Conservation (phyloP, 2,329 filamentous ascomycete genomes). For the Capronia epimyces region DNA sequence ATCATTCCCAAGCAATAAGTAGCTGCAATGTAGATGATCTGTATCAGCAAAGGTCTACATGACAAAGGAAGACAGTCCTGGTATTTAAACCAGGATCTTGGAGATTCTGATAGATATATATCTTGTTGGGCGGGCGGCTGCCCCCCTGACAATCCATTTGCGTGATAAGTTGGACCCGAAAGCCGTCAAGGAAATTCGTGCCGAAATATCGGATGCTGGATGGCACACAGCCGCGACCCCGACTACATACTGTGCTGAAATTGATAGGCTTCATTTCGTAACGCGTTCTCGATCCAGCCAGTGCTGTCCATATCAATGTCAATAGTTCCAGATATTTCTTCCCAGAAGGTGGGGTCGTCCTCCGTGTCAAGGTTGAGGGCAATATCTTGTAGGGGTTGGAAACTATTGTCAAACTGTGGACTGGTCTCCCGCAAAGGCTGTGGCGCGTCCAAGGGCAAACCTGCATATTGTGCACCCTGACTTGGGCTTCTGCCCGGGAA, state of each 20-base stretch:
- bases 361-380: slow-evolving; percentile 35
- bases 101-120: too few species aligned
- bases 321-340: slow-evolving; percentile 38
- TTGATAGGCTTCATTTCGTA: slow-evolving; percentile 12
- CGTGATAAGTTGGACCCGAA: neutral
- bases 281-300: slow-evolving; percentile 33
- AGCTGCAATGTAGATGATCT: neutral
- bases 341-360: slow-evolving; percentile 40
- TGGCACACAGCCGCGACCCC: neutral
- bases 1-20: slow-evolving; percentile 10
- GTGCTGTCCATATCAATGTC: slow-evolving; percentile 39
- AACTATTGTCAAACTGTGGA: slow-evolving; percentile 6
- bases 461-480: neutral
- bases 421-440: neutral
- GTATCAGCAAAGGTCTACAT: too few species aligned
- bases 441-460: slow-evolving; percentile 18
- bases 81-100: too few species aligned
- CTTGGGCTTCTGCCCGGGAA: neutral
- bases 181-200: neutral
- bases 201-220: neutral
- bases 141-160: too few species aligned
- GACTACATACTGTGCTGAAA: neutral
- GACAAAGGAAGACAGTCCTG: too few species aligned
- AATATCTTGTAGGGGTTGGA: slow-evolving; percentile 30
- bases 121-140: too few species aligned